Evolutionary conservation across 1,139 yeast genomes (phyloP).

Genomic region (Sugiyamaella grinbergsii): DNA sequence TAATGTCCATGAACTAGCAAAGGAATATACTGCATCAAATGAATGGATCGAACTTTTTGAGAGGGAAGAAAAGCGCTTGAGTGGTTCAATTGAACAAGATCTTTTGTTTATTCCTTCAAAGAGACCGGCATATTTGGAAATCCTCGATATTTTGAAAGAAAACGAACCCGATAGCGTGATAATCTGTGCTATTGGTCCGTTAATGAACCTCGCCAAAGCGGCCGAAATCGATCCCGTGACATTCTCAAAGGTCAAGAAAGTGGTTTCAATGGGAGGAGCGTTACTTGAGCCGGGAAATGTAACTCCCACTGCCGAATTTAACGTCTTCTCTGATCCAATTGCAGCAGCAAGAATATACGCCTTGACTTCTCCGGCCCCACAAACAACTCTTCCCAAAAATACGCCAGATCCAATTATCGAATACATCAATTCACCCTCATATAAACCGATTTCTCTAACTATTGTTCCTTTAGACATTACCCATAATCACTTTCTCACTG

Average conservation of each 20-base stretch:
- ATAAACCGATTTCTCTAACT: slow-evolving; percentile 37
- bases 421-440: slow-evolving; percentile 1
- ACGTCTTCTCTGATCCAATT: slow-evolving; percentile 46
- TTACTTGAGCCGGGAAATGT: slow-evolving; percentile 45
- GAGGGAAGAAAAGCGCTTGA: slow-evolving; percentile 11
- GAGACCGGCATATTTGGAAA: slow-evolving; percentile 41
- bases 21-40: slow-evolving; percentile 42
- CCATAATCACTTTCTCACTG: slow-evolving; percentile 37
- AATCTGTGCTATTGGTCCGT: slow-evolving; percentile 47
- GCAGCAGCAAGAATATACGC: slow-evolving; percentile 47
- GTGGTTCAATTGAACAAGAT: slow-evolving; percentile 17
- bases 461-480: slow-evolving; percentile 48
- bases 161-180: slow-evolving; percentile 45
- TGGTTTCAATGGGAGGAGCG: slow-evolving; percentile 48
- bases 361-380: slow-evolving; percentile 39
- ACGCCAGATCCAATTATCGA: slow-evolving; percentile 22
- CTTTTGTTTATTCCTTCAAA: slow-evolving; percentile 40
- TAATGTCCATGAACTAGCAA: slow-evolving; percentile 42
- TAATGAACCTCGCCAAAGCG: slow-evolving; percentile 48
- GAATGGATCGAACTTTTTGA: slow-evolving; percentile 38
- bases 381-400: slow-evolving; percentile 36
- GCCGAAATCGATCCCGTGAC: slow-evolving; percentile 44
- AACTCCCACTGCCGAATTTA: slow-evolving; percentile 49
- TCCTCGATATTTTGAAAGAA: slow-evolving; percentile 40
- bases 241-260: slow-evolving; percentile 43